Conservation (phyloP, 78 protist species). For the Tieghemostelium lacteum region DNA sequence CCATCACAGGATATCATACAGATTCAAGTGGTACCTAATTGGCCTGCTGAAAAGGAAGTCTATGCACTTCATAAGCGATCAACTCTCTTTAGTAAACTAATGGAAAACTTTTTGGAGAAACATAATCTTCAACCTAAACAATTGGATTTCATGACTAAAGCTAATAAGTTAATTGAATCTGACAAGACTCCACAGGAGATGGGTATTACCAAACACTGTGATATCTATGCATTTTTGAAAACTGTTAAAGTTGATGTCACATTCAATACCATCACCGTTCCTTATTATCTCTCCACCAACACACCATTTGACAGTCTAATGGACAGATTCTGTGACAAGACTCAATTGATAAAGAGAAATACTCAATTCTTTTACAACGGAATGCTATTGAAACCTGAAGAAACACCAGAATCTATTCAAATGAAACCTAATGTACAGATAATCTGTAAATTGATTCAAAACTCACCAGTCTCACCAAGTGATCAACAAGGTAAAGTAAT, state of each 20-base stretch:
- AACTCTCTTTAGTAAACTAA: conserved; percentile 50
- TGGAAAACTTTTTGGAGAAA: conserved; percentile 62
- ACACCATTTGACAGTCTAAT: conserved; percentile 52
- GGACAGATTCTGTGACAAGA: conserved; percentile 64
- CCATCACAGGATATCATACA: conserved; percentile 68
- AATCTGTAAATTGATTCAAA: background rate
- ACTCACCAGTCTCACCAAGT: background rate
- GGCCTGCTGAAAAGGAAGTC: conserved; percentile 68
- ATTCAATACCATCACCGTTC: conserved; percentile 17
- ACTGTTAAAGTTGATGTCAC: conserved; percentile 30
- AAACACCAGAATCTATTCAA: conserved; percentile 44
- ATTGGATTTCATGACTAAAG: background rate
- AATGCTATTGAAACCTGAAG: conserved; percentile 17
- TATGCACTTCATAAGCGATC: conserved; percentile 67
- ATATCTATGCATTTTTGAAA: conserved; percentile 19
- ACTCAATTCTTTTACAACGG: conserved; percentile 14
- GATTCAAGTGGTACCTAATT: conserved; percentile 25
- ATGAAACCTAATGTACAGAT: conserved; percentile 52
- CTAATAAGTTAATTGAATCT: background rate
- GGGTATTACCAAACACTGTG: conserved; percentile 33
- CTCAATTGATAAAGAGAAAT: background rate
- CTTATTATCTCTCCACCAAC: conserved; percentile 33
- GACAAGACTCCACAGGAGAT: conserved; percentile 19
- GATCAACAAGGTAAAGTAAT: background rate
- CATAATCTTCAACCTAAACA: conserved; percentile 29